Percentiles rank a stretch among this genome's conserved stretches.
These are phyloP conservation scores for Cercospora citrullina DNA, from an alignment of 2,329 filamentous ascomycete species.

Conservation along the genomic window DNA sequence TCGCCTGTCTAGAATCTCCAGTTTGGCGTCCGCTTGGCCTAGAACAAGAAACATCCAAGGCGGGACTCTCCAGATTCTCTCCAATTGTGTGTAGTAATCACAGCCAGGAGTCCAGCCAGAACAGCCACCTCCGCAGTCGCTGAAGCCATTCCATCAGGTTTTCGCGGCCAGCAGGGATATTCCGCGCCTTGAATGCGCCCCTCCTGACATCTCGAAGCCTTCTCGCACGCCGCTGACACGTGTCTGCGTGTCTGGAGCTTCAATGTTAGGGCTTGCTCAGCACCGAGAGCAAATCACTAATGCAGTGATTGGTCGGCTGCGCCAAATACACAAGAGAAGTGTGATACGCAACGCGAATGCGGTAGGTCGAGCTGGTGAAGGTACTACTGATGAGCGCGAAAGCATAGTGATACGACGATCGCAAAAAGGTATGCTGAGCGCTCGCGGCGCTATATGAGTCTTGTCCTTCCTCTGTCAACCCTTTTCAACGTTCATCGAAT, in stretches of 20 bases:
- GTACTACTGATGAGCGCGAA: slow-evolving; percentile 5
- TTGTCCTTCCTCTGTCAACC: not conserved
- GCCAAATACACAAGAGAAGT: not conserved
- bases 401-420: not conserved
- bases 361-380: not conserved
- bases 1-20: not conserved
- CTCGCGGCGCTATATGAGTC: not conserved
- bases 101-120: not conserved
- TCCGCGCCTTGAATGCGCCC: not conserved
- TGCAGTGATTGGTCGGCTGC: slow-evolving; percentile 2
- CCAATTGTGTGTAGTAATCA: not conserved
- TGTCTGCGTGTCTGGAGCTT: not conserved
- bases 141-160: slow-evolving; percentile 6
- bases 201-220: not conserved
- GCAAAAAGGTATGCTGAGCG: not conserved
- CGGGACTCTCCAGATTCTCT: slow-evolving; percentile 7
- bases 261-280: not conserved
- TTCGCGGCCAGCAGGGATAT: not conserved
- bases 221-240: not conserved
- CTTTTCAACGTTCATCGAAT: not conserved
- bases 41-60: slow-evolving; percentile 1
- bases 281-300: not conserved
- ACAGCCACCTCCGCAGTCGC: slow-evolving; percentile 11
- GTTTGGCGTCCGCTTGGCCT: not conserved
- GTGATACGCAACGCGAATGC: not conserved